phyloP scores from a whole-genome alignment of 805 yeast species.

The Phaffomyces antillensis region DNA sequence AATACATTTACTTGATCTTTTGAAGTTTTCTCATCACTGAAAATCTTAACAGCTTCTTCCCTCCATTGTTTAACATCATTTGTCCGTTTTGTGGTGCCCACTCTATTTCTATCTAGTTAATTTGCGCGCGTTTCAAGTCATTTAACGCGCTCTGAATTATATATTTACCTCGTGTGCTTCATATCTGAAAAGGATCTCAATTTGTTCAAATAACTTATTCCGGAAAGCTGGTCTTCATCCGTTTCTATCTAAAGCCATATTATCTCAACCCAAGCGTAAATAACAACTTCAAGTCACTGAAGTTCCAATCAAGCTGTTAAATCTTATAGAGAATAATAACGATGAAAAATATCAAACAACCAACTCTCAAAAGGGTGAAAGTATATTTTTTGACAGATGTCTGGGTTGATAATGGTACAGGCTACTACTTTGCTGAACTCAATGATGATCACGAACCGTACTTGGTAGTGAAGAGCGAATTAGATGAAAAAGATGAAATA shows the following conservation, averaged over 20 bases:
- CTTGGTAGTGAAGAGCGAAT: slow-evolving; percentile 68
- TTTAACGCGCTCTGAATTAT: too few relatives aligned
- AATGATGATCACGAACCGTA: slow-evolving; percentile 36
- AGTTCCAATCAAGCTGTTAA: neutral
- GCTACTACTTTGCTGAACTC: slow-evolving; percentile 74
- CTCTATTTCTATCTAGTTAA: too few relatives aligned
- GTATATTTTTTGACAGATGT: slow-evolving; percentile 78
- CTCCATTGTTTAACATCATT: too few relatives aligned
- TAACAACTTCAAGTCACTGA: neutral
- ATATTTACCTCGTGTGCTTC: neutral
- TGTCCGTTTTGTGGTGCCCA: too few relatives aligned
- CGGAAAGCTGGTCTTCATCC: slow-evolving; percentile 2
- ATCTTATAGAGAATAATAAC: neutral
- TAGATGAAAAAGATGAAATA: slow-evolving; percentile 48
- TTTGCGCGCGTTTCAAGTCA: too few relatives aligned
- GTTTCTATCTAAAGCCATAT: neutral
- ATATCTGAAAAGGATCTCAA: neutral
- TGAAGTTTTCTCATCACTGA: too few relatives aligned
- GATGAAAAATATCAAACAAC: slow-evolving; percentile 4
- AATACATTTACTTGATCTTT: too few relatives aligned
- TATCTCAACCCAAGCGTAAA: too few relatives aligned
- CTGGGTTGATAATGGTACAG: slow-evolving; percentile 93
- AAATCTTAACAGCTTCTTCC: too few relatives aligned
- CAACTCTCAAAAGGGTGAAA: slow-evolving; percentile 71
- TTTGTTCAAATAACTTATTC: too few relatives aligned